These are phyloP conservation scores for Boeremia lycopersici DNA, from an alignment of 2,329 filamentous ascomycete species.

Conservation along the genomic window DNA sequence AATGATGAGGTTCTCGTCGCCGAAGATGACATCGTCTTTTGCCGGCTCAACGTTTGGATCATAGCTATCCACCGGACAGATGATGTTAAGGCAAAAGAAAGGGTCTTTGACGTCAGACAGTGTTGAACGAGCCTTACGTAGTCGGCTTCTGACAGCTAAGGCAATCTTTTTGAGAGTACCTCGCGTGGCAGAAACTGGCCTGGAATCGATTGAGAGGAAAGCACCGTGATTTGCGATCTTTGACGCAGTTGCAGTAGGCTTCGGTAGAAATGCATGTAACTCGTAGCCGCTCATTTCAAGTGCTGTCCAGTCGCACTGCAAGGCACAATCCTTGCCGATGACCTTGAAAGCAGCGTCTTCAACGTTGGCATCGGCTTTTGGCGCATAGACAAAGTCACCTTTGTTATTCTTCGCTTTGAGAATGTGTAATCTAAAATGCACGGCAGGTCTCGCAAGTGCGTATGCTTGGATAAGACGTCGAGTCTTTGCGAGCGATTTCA, in stretches of 20 bases:
- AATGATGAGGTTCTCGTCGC: slow-evolving; percentile 58
- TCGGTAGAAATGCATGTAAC: slow-evolving; percentile 66
- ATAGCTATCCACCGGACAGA: slow-evolving; percentile 67
- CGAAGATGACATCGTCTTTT: slow-evolving; percentile 75
- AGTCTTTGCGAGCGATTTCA: slow-evolving; percentile 63
- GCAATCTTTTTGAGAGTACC: slow-evolving; percentile 67
- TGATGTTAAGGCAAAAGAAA: slow-evolving; percentile 69
- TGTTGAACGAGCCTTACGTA: slow-evolving; percentile 44
- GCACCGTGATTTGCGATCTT: slow-evolving; percentile 52
- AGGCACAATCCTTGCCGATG: slow-evolving; percentile 62
- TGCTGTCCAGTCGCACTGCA: slow-evolving; percentile 58
- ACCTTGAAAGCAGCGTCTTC: slow-evolving; percentile 67
- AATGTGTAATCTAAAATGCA: slow-evolving; percentile 67
- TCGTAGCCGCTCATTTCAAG: slow-evolving; percentile 50
- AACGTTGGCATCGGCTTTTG: slow-evolving; percentile 55
- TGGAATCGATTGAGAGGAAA: slow-evolving; percentile 71
- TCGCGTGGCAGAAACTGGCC: slow-evolving; percentile 63
- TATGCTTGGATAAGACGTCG: slow-evolving; percentile 68
- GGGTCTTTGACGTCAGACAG: slow-evolving; percentile 53
- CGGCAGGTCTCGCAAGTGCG: slow-evolving; percentile 67
- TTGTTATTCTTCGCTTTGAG: slow-evolving; percentile 58
- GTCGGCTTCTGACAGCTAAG: slow-evolving; percentile 58
- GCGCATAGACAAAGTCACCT: slow-evolving; percentile 67
- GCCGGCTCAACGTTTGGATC: slow-evolving; percentile 74
- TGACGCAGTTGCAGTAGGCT: slow-evolving; percentile 49